phyloP scores from a whole-genome alignment of 1,284 basidiomycete species.

The Ceratobasidium sp. region DNA sequence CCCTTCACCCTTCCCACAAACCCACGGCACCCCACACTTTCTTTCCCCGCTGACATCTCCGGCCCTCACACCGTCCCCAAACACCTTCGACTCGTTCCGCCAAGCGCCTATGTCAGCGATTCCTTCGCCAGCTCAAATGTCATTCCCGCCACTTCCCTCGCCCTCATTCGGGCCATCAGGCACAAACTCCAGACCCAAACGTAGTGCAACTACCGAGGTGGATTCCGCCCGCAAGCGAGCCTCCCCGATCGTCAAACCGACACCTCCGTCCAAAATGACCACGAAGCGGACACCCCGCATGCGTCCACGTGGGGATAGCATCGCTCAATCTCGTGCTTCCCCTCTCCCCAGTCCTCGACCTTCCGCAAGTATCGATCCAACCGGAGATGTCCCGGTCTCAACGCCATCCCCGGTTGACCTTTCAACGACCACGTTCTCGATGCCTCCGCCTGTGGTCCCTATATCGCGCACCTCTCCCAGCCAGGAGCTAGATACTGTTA shows the following conservation, averaged over 20 bases:
- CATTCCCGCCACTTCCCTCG: conserved; percentile 43
- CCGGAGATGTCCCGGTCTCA: conserved; percentile 48
- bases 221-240: conserved; percentile 48
- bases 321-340: conserved; percentile 24
- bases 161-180: conserved; percentile 36
- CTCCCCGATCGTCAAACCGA: conserved; percentile 36
- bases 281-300: conserved; percentile 46
- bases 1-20: conserved; percentile 45
- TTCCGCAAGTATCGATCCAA: conserved; percentile 25
- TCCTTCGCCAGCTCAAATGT: conserved; percentile 47
- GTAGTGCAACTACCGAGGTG: conserved; percentile 16
- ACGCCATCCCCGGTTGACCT: conserved; percentile 84
- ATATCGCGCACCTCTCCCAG: conserved; percentile 36
- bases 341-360: conserved; percentile 34
- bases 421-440: conserved; percentile 53
- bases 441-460: conserved; percentile 76
- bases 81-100: conserved; percentile 44
- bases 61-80: conserved; percentile 54
- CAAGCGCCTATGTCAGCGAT: conserved; percentile 42
- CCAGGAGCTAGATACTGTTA: conserved; percentile 42
- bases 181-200: conserved; percentile 43
- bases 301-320: conserved; percentile 32
- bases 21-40: conserved; percentile 53
- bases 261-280: conserved; percentile 16
- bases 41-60: conserved; percentile 65